These are phyloP conservation scores for Saccharomycopsis sp. DNA, from an alignment of 805 yeast species.

Conservation along the genomic window DNA sequence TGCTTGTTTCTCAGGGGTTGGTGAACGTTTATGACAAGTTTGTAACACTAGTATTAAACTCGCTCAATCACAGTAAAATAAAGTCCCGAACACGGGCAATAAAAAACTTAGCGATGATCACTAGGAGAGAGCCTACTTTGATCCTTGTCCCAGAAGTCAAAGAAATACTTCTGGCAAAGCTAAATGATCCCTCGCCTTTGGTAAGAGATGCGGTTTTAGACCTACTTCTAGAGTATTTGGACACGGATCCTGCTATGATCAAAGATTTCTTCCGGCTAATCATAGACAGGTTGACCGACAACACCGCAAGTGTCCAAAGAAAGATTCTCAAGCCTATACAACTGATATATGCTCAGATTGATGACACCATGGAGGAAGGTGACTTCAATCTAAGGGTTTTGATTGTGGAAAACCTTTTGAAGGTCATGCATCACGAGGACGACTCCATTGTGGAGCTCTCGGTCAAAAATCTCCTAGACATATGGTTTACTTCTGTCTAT, in stretches of 20 bases:
- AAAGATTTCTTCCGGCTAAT: constrained; percentile 29
- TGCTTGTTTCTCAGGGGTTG: constrained; percentile 21
- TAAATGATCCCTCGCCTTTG: constrained; percentile 58
- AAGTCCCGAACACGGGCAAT: constrained; percentile 59
- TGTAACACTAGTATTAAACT: constrained; percentile 40
- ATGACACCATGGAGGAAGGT: constrained; percentile 19
- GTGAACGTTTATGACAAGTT: constrained; percentile 44
- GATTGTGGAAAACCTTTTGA: constrained; percentile 46
- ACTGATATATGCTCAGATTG: constrained; percentile 37
- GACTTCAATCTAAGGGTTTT: constrained; percentile 29
- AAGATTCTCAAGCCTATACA: constrained; percentile 49
- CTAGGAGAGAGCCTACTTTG: constrained; percentile 46
- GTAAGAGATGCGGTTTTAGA: constrained; percentile 76
- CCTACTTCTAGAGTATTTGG: constrained; percentile 45
- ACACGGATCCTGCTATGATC: constrained; percentile 37
- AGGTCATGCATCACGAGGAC: constrained; percentile 66
- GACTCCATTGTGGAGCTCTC: constrained; percentile 42
- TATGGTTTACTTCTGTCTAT: constrained; percentile 30
- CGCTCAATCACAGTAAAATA: constrained; percentile 43
- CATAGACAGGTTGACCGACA: constrained; percentile 34
- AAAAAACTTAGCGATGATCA: constrained; percentile 50
- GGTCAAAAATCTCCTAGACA: constrained; percentile 30
- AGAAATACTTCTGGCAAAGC: constrained; percentile 41
- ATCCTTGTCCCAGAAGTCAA: constrained; percentile 45
- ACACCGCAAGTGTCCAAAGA: constrained; percentile 49